Evolutionary conservation across 1,139 yeast genomes (phyloP).

Genomic region (Blastobotrys aristatus): DNA sequence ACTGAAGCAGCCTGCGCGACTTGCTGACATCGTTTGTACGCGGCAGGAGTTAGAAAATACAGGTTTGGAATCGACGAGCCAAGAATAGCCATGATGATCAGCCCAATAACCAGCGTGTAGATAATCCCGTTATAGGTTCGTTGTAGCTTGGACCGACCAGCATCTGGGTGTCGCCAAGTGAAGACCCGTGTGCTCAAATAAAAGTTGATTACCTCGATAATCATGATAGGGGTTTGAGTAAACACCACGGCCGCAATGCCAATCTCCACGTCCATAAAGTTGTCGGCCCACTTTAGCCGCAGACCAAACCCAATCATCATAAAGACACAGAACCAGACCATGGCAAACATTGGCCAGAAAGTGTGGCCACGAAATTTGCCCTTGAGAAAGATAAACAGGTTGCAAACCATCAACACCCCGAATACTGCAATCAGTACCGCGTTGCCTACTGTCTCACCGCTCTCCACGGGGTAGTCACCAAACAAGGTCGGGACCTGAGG

Average conservation of each 20-base stretch:
- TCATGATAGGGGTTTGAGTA: constrained; percentile 45
- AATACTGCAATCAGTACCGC: constrained; percentile 55
- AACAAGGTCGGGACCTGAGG: constrained; percentile 47
- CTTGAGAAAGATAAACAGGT: constrained; percentile 44
- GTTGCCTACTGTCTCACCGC: constrained; percentile 56
- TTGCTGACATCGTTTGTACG: constrained; percentile 48
- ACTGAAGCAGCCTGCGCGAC: constrained; percentile 59
- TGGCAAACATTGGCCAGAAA: constrained; percentile 55
- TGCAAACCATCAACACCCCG: constrained; percentile 44
- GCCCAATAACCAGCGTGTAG: constrained; percentile 52
- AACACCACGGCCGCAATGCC: constrained; percentile 63
- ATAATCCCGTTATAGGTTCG: constrained; percentile 50
- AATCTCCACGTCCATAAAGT: constrained; percentile 39
- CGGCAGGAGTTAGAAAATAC: constrained; percentile 46
- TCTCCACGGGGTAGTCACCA: constrained; percentile 56
- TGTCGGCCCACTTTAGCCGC: constrained; percentile 53
- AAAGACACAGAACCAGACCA: constrained; percentile 48
- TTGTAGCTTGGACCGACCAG: constrained; percentile 55
- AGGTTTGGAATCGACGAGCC: constrained; percentile 63
- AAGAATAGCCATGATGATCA: constrained; percentile 61
- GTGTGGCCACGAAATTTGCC: constrained; percentile 59
- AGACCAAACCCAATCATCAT: constrained; percentile 57
- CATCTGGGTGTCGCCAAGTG: constrained; percentile 79
- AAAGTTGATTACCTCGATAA: constrained; percentile 46
- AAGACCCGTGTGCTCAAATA: constrained; percentile 60